Evolutionary conservation across 2,329 filamentous ascomycete genomes (phyloP).

Genomic region (Aplosporella prunicola): DNA sequence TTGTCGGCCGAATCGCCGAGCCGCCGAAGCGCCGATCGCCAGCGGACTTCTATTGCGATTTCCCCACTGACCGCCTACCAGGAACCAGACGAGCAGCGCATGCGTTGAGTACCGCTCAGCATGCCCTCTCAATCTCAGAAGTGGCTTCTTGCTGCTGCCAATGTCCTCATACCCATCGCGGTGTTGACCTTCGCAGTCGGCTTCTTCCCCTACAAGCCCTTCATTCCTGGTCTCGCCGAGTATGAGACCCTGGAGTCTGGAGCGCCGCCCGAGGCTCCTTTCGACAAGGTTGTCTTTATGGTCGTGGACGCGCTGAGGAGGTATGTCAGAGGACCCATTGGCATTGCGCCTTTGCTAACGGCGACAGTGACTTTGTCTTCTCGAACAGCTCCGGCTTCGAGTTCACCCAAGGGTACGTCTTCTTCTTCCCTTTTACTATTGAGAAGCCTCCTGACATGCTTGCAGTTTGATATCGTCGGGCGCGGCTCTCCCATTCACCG

Average conservation of each 20-base stretch:
- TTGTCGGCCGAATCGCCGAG: no score
- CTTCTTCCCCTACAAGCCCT: slow-evolving; percentile 97
- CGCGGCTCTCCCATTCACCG: slow-evolving; percentile 82
- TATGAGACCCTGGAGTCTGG: slow-evolving; percentile 50
- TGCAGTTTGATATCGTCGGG: slow-evolving; percentile 72
- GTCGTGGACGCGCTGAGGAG: slow-evolving; percentile 90
- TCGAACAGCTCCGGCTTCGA: slow-evolving; percentile 68
- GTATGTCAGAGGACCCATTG: slow-evolving; percentile 36
- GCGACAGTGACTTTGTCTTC: slow-evolving; percentile 80
- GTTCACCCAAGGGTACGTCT: slow-evolving; percentile 72
- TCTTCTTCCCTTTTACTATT: neutral
- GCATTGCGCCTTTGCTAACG: neutral
- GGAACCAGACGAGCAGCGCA: no score
- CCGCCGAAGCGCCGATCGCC: no score
- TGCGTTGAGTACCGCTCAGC: no score
- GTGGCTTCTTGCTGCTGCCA: slow-evolving; percentile 52
- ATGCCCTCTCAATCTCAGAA: slow-evolving; percentile 4
- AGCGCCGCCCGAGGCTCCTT: slow-evolving; percentile 55
- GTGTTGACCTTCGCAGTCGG: slow-evolving; percentile 66
- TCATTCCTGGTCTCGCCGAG: slow-evolving; percentile 72
- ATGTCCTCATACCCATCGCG: slow-evolving; percentile 66
- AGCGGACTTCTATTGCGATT: no score
- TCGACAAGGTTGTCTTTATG: slow-evolving; percentile 92
- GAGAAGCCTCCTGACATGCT: slow-evolving; percentile 10
- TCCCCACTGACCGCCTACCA: no score